These are phyloP conservation scores for Lasiosphaeria miniovina DNA, from an alignment of 495 filamentous ascomycete genomes.

Conservation along the genomic window DNA sequence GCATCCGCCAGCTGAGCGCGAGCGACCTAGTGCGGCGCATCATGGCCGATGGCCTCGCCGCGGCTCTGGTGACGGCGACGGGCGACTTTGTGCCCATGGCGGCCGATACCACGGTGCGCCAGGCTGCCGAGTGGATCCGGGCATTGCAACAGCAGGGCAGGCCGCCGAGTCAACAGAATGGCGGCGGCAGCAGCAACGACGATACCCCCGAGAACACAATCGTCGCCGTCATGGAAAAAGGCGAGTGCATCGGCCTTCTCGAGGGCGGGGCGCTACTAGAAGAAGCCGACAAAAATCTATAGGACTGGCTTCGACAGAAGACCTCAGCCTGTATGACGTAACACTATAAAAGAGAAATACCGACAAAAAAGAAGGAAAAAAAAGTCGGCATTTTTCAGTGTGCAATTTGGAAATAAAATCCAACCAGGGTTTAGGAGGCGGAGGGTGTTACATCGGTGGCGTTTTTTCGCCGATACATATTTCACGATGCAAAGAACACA, in stretches of 20 bases:
- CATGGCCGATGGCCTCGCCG: slow-evolving; percentile 17
- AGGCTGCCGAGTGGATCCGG: slow-evolving; percentile 42
- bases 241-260: slow-evolving; percentile 42
- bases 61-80: slow-evolving; percentile 33
- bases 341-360: not conserved
- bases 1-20: slow-evolving; percentile 36
- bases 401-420: no score
- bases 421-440: no score
- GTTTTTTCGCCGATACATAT: no score
- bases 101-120: slow-evolving; percentile 37
- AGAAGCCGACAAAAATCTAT: slow-evolving; percentile 6
- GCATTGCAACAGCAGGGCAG: slow-evolving; percentile 4
- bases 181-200: slow-evolving; percentile 13
- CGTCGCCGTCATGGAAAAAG: slow-evolving; percentile 41
- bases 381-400: no score
- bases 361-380: not conserved
- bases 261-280: slow-evolving; percentile 38
- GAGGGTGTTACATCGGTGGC: no score
- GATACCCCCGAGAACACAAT: slow-evolving; percentile 37
- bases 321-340: not conserved
- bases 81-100: slow-evolving; percentile 46
- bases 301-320: not conserved
- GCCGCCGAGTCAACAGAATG: slow-evolving; percentile 11
- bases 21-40: slow-evolving; percentile 31
- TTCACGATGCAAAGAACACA: no score